Conservation (phyloP, 768 basidiomycete species). For the Sporobolomyces pararoseus region DNA sequence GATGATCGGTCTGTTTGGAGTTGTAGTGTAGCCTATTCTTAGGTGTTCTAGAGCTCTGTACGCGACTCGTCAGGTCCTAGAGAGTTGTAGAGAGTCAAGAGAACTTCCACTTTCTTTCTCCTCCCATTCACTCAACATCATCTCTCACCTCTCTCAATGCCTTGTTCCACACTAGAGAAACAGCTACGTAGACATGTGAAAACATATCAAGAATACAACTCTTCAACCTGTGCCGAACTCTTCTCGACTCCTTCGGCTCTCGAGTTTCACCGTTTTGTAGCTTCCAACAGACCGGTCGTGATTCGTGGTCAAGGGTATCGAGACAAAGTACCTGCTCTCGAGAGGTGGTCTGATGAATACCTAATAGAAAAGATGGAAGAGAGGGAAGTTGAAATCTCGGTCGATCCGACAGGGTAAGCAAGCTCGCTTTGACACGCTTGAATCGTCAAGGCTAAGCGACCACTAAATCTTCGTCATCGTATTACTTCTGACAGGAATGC, state of each 20-base stretch:
- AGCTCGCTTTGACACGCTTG: not conserved
- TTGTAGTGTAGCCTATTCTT: no score
- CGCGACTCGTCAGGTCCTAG: no score
- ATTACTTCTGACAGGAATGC: conserved; percentile 24
- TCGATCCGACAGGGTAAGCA: conserved; percentile 28
- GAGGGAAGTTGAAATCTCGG: conserved; percentile 23
- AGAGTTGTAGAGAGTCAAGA: not conserved
- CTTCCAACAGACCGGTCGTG: conserved; percentile 34
- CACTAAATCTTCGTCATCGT: not conserved
- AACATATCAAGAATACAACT: conserved; percentile 32
- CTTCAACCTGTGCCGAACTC: conserved; percentile 19
- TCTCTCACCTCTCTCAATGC: not conserved
- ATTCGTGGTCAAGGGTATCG: conserved; percentile 14
- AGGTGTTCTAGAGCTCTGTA: no score
- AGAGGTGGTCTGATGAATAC: conserved; percentile 33
- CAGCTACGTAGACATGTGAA: conserved; percentile 4
- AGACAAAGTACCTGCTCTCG: conserved; percentile 6
- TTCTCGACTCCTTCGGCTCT: conserved; percentile 6
- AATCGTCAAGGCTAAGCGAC: no score
- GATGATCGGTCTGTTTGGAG: no score
- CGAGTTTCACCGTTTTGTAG: conserved; percentile 34
- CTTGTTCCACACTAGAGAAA: not conserved
- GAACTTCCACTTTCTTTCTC: not conserved
- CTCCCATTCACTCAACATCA: not conserved
- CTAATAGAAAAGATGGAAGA: conserved; percentile 14